Base-by-base conservation (phyloP, 495 filamentous ascomycete genomes). In the Glonium stellatum region DNA sequence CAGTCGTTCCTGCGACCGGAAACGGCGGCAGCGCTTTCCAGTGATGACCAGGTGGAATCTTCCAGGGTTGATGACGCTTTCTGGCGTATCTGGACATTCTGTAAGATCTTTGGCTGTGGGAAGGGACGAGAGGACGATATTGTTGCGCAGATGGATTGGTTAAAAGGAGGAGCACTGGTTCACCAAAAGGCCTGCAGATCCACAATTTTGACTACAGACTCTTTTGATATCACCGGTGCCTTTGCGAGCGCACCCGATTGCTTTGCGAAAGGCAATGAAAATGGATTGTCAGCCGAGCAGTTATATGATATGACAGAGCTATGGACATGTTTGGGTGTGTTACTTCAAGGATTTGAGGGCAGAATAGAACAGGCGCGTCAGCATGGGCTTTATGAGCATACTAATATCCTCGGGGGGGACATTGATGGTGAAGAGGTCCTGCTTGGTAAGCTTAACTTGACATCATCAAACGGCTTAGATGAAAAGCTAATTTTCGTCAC, bases 31-130 rank as follows among this genome's bases (percentile, higher is more conserved):
- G 83, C 82, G 1, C 75, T 87, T 13, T 70, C 79, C 0, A 82
- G 79, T 4, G 62, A 74, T 9, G 77, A 84, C 55, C 72, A 75
- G 37, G 58, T 67, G 8, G 76, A 79, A 11, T 76, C 80, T 0
- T 73, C 76, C 48, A 78, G 80, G 55, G 76, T 86, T n/a, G 80
- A 86, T 63, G 78, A 84, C 67, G 84, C 84, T 0, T 80, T 87
- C 55, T 87, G 83, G 83, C 78, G 84, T 0, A 77, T 87, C 19
- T 87, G 84, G 84, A 84, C 80, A 3, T 87, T 87, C 71, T 87
- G 84, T 67, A 80, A 79, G 15, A 79, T 87, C 42, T 87, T 87
- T 55, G 84, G 84, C 3, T 77, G 75, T 42, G 77, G 77, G 0
- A 84, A 83, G 53, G 74, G 75, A 34, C 76, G 84, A 18, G 83